Evolutionary conservation across 1,284 basidiomycete species (phyloP).

Genomic region (Heliocybe sulcata): DNA sequence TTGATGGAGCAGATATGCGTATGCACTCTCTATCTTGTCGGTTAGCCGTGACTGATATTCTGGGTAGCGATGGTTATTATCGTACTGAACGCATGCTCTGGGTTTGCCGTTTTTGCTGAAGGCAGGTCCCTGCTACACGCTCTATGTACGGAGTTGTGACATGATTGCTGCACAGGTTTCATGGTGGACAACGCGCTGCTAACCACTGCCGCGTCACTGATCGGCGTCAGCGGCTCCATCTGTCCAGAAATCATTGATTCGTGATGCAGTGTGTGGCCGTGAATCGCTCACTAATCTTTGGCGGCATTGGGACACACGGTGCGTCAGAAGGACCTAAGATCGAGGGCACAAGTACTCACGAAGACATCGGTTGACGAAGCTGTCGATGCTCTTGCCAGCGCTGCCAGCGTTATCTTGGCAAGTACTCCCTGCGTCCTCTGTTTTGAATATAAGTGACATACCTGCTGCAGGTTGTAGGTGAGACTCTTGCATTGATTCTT

Average conservation of each 20-base stretch:
- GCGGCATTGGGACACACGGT: conserved; percentile 60
- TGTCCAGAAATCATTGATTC: conserved; percentile 72
- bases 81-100: conserved; percentile 82
- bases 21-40: conserved; percentile 21
- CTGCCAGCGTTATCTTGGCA: conserved; percentile 80
- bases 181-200: conserved; percentile 83
- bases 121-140: conserved; percentile 27
- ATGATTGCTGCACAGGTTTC: conserved; percentile 41
- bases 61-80: conserved; percentile 75
- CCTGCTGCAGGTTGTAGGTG: conserved; percentile 34
- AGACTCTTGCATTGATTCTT: not conserved
- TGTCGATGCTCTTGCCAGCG: conserved; percentile 66
- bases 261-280: conserved; percentile 71
- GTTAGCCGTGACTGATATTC: conserved; percentile 8
- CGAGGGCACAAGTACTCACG: conserved; percentile 71
- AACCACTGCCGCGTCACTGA: conserved; percentile 75
- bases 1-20: conserved; percentile 90
- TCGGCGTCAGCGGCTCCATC: conserved; percentile 84
- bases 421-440: conserved; percentile 9
- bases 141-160: not conserved
- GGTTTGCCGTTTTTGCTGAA: conserved; percentile 90
- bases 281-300: conserved; percentile 77
- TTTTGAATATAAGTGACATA: not conserved
- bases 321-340: conserved; percentile 61
- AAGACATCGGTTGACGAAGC: conserved; percentile 74